Percentiles rank a stretch among this genome's conserved stretches.
Conservation (phyloP, 2,329 filamentous ascomycete species). For the Beauveria sp. region DNA sequence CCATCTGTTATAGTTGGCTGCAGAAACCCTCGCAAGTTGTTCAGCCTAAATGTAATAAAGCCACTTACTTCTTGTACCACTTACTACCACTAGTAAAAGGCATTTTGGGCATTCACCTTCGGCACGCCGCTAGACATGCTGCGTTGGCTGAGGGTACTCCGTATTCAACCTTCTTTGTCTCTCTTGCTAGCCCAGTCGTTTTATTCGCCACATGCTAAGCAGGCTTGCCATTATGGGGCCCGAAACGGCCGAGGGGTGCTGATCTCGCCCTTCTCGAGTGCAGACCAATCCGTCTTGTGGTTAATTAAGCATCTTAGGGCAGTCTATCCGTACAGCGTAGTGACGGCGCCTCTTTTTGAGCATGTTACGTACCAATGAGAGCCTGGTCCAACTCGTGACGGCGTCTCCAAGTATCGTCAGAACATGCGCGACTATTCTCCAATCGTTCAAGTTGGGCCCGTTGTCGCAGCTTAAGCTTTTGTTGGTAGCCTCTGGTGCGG, state of each 20-base stretch:
- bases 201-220: background rate
- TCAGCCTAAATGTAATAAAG: no score
- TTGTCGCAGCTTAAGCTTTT: no score
- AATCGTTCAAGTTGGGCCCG: background rate
- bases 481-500: no score
- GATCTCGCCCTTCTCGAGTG: background rate
- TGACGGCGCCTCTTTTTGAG: background rate
- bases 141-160: no score
- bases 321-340: background rate
- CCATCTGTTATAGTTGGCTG: no score
- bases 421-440: background rate
- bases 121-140: no score
- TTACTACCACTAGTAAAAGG: no score
- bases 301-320: background rate
- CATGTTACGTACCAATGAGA: background rate
- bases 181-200: background rate
- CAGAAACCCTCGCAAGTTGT: background rate
- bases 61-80: background rate
- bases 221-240: background rate
- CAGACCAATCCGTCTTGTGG: background rate
- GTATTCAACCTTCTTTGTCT: background rate
- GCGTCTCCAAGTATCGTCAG: background rate
- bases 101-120: no score
- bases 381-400: no score
- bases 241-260: slow-evolving; percentile 2